These are phyloP conservation scores for Rhytidiadelphus loreus DNA, from an alignment of 225 moss, liverwort and hornwort genomes.

Conservation along the genomic window DNA sequence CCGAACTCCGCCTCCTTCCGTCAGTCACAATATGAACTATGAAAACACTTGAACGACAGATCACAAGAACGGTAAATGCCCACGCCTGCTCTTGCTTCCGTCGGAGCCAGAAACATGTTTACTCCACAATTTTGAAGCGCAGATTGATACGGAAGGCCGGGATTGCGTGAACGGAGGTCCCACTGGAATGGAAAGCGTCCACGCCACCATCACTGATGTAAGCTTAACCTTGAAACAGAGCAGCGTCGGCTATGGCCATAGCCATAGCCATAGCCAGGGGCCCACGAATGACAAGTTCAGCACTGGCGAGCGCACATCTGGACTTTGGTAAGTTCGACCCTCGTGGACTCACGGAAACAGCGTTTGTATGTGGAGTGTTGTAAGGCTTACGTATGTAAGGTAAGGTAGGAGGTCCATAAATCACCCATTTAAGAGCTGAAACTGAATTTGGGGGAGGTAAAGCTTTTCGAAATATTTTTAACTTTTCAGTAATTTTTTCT, in stretches of 20 bases:
- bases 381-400: neutral
- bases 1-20: neutral
- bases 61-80: neutral
- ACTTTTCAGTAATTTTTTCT: too few species aligned
- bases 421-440: too few species aligned
- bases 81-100: neutral
- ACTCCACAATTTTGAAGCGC: neutral
- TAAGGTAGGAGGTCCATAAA: too few species aligned
- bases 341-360: neutral
- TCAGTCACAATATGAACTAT: neutral
- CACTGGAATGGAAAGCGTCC: neutral
- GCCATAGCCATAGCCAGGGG: neutral
- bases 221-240: neutral
- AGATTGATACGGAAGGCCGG: neutral
- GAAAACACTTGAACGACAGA: neutral
- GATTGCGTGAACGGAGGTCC: neutral
- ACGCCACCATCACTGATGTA: neutral
- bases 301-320: neutral
- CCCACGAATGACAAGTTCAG: neutral
- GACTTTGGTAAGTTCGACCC: neutral
- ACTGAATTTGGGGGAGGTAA: too few species aligned
- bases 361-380: neutral
- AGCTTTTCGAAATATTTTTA: too few species aligned
- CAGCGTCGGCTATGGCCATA: neutral
- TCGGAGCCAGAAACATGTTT: neutral